Evolutionary conservation across 768 basidiomycete genomes (phyloP).

Genomic region (Paxillus involutus): DNA sequence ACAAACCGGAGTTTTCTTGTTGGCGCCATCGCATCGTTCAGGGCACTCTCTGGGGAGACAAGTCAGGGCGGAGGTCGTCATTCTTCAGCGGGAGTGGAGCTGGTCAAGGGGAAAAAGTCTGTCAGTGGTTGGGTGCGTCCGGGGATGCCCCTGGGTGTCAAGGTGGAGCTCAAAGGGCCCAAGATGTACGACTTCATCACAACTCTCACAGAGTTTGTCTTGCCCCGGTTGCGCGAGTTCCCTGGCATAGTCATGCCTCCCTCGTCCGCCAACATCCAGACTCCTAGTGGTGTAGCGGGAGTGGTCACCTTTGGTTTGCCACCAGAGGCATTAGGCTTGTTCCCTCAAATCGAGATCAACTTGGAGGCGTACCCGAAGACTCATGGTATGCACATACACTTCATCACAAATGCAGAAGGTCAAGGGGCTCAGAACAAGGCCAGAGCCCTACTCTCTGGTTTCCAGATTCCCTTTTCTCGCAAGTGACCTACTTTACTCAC

Average conservation of each 20-base stretch:
- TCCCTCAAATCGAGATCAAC: slow-evolving; percentile 96
- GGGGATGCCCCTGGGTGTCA: slow-evolving; percentile 80
- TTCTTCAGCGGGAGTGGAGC: slow-evolving; percentile 72
- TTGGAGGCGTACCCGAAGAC: slow-evolving; percentile 82
- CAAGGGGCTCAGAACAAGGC: slow-evolving; percentile 90
- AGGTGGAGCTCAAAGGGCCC: slow-evolving; percentile 87
- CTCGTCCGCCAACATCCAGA: slow-evolving; percentile 63
- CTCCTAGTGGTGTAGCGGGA: slow-evolving; percentile 77
- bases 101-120: slow-evolving; percentile 67
- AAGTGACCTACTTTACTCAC: slow-evolving; percentile 20
- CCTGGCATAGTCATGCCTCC: slow-evolving; percentile 80
- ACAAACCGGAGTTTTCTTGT: slow-evolving; percentile 70
- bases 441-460: slow-evolving; percentile 83
- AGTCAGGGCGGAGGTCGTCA: slow-evolving; percentile 69
- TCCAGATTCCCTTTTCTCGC: slow-evolving; percentile 85
- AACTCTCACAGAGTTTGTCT: slow-evolving; percentile 87
- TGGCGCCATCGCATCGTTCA: slow-evolving; percentile 83
- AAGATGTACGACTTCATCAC: slow-evolving; percentile 95
- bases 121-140: slow-evolving; percentile 83
- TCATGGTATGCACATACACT: slow-evolving; percentile 93
- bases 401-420: slow-evolving; percentile 85
- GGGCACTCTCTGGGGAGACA: slow-evolving; percentile 85
- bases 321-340: slow-evolving; percentile 81
- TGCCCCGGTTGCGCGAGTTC: slow-evolving; percentile 93
- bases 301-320: slow-evolving; percentile 89